Percentiles rank a stretch among this genome's conserved stretches.
Evolutionary conservation across 2,329 filamentous ascomycete genomes (phyloP).

Genomic region (Pseudogymnoascus pannorum): DNA sequence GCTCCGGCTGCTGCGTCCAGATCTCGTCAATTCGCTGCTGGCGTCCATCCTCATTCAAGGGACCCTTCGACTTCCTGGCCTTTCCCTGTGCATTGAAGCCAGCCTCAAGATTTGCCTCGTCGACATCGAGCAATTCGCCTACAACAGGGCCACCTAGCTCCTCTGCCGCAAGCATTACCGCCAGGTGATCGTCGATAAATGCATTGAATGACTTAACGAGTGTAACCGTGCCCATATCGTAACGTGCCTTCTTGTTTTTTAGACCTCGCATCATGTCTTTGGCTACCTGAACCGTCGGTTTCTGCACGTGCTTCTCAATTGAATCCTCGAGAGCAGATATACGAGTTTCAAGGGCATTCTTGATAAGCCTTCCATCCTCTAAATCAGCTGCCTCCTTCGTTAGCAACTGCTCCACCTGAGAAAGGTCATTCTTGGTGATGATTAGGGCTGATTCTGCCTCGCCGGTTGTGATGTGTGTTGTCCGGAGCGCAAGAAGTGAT

Average conservation of each 20-base stretch:
- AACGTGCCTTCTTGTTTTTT: slow-evolving; percentile 48
- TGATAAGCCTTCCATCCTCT: slow-evolving; percentile 49
- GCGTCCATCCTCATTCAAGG: slow-evolving; percentile 40
- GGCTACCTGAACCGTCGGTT: slow-evolving; percentile 53
- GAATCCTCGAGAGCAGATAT: slow-evolving; percentile 53
- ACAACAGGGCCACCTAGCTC: slow-evolving; percentile 77
- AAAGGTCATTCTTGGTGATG: slow-evolving; percentile 36
- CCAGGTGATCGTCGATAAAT: slow-evolving; percentile 66
- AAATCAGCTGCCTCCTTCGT: slow-evolving; percentile 44
- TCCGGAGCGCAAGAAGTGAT: slow-evolving; percentile 62
- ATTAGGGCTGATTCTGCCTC: slow-evolving; percentile 56
- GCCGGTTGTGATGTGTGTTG: slow-evolving; percentile 54
- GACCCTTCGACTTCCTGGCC: slow-evolving; percentile 40
- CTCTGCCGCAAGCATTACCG: slow-evolving; percentile 72
- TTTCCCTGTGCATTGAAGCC: slow-evolving; percentile 56
- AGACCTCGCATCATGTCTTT: slow-evolving; percentile 56
- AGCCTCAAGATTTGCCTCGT: slow-evolving; percentile 50
- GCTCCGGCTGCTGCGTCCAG: slow-evolving; percentile 35
- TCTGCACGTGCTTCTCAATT: slow-evolving; percentile 48
- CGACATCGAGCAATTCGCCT: slow-evolving; percentile 61
- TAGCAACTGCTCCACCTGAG: slow-evolving; percentile 39
- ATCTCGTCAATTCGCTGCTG: slow-evolving; percentile 59
- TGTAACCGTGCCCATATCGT: slow-evolving; percentile 52
- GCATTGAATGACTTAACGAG: slow-evolving; percentile 57
- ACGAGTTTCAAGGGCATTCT: slow-evolving; percentile 46